Evolutionary conservation across 352 stramenopile genomes (phyloP), one percentile per base, ranked within the genome.

Genomic region (Peronospora belbahrii): DNA sequence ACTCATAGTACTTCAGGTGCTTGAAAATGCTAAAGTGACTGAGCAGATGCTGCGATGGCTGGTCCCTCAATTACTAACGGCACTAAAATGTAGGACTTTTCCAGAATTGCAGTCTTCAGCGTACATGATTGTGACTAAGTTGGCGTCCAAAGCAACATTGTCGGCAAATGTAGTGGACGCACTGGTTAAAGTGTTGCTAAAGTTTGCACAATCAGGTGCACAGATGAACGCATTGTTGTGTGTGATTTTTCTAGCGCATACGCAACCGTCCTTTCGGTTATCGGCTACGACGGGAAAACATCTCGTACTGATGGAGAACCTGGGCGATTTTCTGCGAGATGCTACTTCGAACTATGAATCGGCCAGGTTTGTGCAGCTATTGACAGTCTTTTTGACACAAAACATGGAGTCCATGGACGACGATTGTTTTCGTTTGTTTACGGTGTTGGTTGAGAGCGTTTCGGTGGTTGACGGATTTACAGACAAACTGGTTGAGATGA

Each of bases 101-200:
- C 77, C 80, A 4, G 83, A 94, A 49, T 65, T 90, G 38, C 83
- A 94, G 62, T 73, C 75, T 0, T 74, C 80, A 8, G 77, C 75
- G 25, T 94, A 88, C 55, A 94, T 94, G 79, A 62, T 92, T 39
- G 52, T 86, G 32, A 91, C 79, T 6, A 94, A 94, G 56, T 48
- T 94, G 17, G 65, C 78, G 40, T 84, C 83, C 25, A 90, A 91
- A 59, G 74, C 78, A 23, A 80, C 73, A 19, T 47, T 94, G 20
- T 79, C 72, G 7, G 61, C 55, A n/a, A 85, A 87, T 50, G 75
- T 88, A 15, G 65, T 88, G 18, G 70, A 81, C 14, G 80, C 76
- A 25, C 49, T 87, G 11, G 64, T 84, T 23, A 91, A 88, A 55
- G 68, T 73, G 39, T 54, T 94, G 9, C 53, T 91, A 25, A 90